Base-by-base conservation (phyloP, 2,329 filamentous ascomycete species). In the Colletotrichum limetticola region DNA sequence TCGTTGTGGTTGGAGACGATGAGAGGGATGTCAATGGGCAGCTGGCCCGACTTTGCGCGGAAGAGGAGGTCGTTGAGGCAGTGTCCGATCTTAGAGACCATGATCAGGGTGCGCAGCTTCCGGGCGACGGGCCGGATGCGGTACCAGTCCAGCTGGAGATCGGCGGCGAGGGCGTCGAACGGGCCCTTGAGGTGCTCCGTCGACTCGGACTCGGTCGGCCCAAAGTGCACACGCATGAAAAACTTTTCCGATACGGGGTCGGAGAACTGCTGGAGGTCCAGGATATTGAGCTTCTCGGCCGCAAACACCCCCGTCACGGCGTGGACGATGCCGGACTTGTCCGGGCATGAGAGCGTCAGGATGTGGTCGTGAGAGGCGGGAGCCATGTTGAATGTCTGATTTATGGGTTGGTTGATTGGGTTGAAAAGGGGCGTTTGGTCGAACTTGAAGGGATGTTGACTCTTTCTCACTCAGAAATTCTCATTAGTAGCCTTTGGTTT, bases 151-250 rank as follows among this genome's bases (percentile, higher is more conserved):
- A 95, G 93, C 71, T 86, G 79, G 83, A 94, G 89, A 30, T 91
- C 86, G 64, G 84, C 78, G 3, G 92, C 92, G 65, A 94, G 90
- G 55, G 86, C 82, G 32, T 85, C 83, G 77, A 96, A 92, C 7
- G 89, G 87, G 68, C 80, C 82, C 8, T 79, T 82, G 60, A 95
- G 85, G 75, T 88, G 83, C 24, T 85, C 85, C 61, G 86, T 89
- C 74, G 83, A 86, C 72, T 80, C 81, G 7, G 86, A 83, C 49
- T 86, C 81, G 6, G 86, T 86, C 73, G 92, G 89, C 11, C 91
- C 92, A 78, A 96, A 96, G 82, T 95, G 94, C 77, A 96, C 93
- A 80, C 94, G 90, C 94, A 97, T 96, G 85, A 97, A 97, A 86
- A 97, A 97, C 71, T 89, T 92, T 80, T 93, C 85, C 24, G 92